Evolutionary conservation across 495 filamentous ascomycete species (phyloP).

Genomic region (Hypoxylon trugodes): DNA sequence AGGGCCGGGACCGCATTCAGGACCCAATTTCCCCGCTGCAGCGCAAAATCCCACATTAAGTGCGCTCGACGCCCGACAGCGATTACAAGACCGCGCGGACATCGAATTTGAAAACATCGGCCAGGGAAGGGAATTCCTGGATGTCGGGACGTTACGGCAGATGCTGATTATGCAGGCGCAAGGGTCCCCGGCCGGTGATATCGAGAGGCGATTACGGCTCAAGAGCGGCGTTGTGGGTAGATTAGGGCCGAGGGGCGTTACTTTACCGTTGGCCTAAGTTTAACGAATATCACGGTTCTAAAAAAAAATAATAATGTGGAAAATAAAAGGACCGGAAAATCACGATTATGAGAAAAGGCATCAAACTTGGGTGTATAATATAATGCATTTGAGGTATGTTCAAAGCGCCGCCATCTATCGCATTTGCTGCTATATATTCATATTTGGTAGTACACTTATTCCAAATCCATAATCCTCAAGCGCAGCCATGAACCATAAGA

Average conservation of each 20-base stretch:
- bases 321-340: too few species aligned
- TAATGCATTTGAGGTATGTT: constrained; percentile 31
- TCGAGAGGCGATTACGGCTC: constrained; percentile 50
- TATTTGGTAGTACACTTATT: constrained; percentile 24
- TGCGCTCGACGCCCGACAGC: constrained; percentile 51
- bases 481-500: constrained; percentile 11
- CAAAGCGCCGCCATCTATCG: constrained; percentile 30
- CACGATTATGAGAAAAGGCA: not conserved
- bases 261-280: constrained; percentile 19
- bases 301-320: too few species aligned
- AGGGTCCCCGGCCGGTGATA: constrained; percentile 41
- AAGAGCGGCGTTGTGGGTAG: constrained; percentile 51
- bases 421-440: constrained; percentile 9
- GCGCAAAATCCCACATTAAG: constrained; percentile 50
- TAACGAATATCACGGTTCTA: too few species aligned
- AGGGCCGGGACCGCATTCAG: constrained; percentile 11
- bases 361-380: constrained; percentile 13
- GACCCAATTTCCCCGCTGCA: constrained; percentile 42
- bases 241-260: constrained; percentile 47
- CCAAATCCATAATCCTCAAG: constrained; percentile 2
- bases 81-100: constrained; percentile 47
- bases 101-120: constrained; percentile 49
- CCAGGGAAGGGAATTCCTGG: constrained; percentile 50
- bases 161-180: constrained; percentile 46
- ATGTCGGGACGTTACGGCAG: constrained; percentile 49